Conservation (phyloP, 768 basidiomycete genomes). For the Infundibulicybe gibba region DNA sequence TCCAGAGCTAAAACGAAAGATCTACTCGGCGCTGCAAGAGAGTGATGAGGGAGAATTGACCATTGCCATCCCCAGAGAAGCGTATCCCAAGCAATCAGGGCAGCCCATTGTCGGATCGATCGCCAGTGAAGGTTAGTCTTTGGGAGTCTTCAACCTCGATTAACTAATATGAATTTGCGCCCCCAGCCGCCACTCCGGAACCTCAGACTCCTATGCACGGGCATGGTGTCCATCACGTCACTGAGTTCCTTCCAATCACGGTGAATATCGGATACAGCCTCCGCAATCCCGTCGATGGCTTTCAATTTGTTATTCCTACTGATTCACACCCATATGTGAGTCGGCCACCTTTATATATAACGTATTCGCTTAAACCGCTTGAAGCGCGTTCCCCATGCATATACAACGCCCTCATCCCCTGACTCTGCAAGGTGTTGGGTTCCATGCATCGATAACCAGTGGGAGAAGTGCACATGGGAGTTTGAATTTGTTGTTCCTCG, state of each 20-base stretch:
- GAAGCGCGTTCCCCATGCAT: constrained; percentile 91
- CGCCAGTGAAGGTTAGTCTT: constrained; percentile 53
- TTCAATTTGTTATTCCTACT: constrained; percentile 79
- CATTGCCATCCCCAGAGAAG: constrained; percentile 78
- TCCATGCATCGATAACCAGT: constrained; percentile 92
- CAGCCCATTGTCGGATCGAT: constrained; percentile 37
- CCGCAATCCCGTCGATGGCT: constrained; percentile 77
- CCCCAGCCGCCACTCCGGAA: constrained; percentile 73
- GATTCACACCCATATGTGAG: constrained; percentile 85
- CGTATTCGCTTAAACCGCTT: constrained; percentile 9
- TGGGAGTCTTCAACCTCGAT: neutral
- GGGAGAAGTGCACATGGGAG: constrained; percentile 99
- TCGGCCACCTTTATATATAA: constrained; percentile 9
- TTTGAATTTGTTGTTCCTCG: constrained; percentile 93
- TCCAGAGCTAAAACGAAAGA: constrained; percentile 88
- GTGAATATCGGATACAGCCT: constrained; percentile 81
- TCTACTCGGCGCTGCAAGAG: constrained; percentile 89
- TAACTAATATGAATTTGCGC: constrained; percentile 1
- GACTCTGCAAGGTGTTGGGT: constrained; percentile 97
- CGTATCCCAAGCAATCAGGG: constrained; percentile 59
- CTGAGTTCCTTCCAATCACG: constrained; percentile 73
- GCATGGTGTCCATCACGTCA: constrained; percentile 28
- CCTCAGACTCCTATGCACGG: constrained; percentile 60
- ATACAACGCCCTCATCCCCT: constrained; percentile 81
- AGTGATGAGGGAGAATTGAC: constrained; percentile 93